Base-by-base conservation (phyloP, 352 stramenopile species). In the Pythium rhizo-oryzae region DNA sequence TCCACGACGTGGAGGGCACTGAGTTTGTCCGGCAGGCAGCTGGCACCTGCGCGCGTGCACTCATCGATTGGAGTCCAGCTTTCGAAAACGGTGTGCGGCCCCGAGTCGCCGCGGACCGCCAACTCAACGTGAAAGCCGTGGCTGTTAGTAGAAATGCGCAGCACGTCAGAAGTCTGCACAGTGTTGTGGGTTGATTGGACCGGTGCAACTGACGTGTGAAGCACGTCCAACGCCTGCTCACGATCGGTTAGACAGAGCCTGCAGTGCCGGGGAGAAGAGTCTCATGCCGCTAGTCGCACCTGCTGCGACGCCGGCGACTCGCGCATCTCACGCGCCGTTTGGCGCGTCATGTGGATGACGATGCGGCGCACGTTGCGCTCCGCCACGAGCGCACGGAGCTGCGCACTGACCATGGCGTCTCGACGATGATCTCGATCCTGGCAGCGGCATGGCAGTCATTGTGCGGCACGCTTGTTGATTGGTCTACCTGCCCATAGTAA, bases 331-430 rank as follows among this genome's bases (percentile, higher is more conserved):
- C 19, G 47, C 0, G 72, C 65, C 12, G 62, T 78, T 1, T 33
- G 13, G 11, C 54, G 50, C 33, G 71, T 72, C 13, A 87, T 57
- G 8, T 80, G 76, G 59, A 89, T 73, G 46, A 88, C 59, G n/a
- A 91, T 69, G 30, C 74, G 74, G 43, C 82, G 82, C 39, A 85
- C 56, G 28, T 89, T 91, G 49, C 73, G 71, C 62, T 74, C 61
- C 19, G 44, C 54, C n/a, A 72, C 74, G 16, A 76, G 50, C 28
- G 67, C 63, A 9, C 33, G 52, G 3, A 72, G 58, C 28, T 13
- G 43, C 44, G 24, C 30, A 19, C 19, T 16, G 41, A 4, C 2
- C 52, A 61, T 71, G 8, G 25, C 28, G 28, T 43, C 18, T 30
- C 23, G 35, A 24, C n/a, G n/a, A 21, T 52, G 18, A n/a, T n/a